Evolutionary conservation across 169 alveolate genomes (phyloP), one percentile per base, ranked within the genome.

Genomic region (Plasmodium vivax): DNA sequence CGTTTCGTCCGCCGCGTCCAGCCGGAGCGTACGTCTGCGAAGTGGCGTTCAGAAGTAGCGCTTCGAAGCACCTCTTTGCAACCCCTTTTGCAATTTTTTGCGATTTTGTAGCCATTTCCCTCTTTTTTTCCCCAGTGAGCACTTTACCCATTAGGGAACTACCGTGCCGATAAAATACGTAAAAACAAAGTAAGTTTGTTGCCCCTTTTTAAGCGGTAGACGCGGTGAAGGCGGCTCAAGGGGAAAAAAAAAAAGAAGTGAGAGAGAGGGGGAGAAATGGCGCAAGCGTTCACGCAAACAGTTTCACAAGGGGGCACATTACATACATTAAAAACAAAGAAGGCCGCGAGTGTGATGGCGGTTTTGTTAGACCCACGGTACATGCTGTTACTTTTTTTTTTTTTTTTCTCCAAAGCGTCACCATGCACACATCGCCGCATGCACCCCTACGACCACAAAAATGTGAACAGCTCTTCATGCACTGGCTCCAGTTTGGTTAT

Each of bases 361-460:
- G 23, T 51, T 51, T 51, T 51, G 62, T 51, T 51, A 51, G 23
- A 51, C 62, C 62, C 16, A 51, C 62, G 62, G 23, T 51, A 51
- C 23, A 51, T 23, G 23, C 7, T 8, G 62, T 51, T 51, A 51
- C 62, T 14, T 16, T 1, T 51, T 36, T 23, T 77, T 51, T 43
- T 43, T 43, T 47, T 10, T 47, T 51, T 51, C 23, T 51, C 30
- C 71, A 43, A 19, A 51, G 51, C 51, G 6, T 51, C 23, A 51
- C 62, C 62, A 51, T 51, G 71, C 58, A 30, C 34, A 80, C 41
- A 45, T 19, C 34, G 16, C 6, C n/a, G 56, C 23, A 51, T 80
- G 71, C 7, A 19, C 38, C 36, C 54, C 82, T 88, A 88, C 10
- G 94, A 73, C 94, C 94, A 88, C 82, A 88, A 88, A 36, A 62